These are phyloP conservation scores for Rhododendron griersonianum DNA, from an alignment of 148 eudicot species.

Conservation along the genomic window DNA sequence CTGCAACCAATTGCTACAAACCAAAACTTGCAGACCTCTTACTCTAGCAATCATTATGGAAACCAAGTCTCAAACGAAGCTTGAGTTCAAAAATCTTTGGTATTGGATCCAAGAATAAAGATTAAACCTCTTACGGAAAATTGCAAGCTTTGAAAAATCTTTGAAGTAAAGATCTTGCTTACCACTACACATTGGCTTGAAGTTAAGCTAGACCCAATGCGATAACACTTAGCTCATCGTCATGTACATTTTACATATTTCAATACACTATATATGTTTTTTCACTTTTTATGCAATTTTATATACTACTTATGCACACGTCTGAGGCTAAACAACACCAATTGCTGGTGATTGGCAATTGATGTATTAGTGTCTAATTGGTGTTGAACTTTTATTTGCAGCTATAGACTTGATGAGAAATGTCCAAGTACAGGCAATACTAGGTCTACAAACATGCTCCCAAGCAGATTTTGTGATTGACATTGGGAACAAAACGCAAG, in stretches of 20 bases:
- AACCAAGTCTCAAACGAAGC: neutral
- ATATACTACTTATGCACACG: neutral
- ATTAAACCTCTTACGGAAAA: neutral
- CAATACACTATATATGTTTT: neutral
- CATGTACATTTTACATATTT: neutral
- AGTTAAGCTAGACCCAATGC: neutral
- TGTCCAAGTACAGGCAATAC: neutral
- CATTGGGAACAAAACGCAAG: constrained; percentile 39
- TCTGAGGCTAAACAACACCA: neutral
- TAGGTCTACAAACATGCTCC: constrained; percentile 50
- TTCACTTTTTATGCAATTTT: neutral
- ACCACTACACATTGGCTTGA: neutral
- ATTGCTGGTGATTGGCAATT: neutral
- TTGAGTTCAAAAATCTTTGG: neutral
- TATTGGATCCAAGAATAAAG: neutral
- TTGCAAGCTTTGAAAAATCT: neutral
- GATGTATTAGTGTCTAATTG: neutral
- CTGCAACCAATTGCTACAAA: neutral
- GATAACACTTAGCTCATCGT: neutral
- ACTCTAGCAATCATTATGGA: neutral
- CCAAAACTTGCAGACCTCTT: neutral
- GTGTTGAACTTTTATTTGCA: constrained; percentile 11
- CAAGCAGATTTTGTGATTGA: constrained; percentile 54
- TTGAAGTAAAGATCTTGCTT: neutral
- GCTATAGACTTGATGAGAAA: constrained; percentile 28